phyloP scores from a whole-genome alignment of 148 eudicot genomes.

The Mesembryanthemum crystallinum region DNA sequence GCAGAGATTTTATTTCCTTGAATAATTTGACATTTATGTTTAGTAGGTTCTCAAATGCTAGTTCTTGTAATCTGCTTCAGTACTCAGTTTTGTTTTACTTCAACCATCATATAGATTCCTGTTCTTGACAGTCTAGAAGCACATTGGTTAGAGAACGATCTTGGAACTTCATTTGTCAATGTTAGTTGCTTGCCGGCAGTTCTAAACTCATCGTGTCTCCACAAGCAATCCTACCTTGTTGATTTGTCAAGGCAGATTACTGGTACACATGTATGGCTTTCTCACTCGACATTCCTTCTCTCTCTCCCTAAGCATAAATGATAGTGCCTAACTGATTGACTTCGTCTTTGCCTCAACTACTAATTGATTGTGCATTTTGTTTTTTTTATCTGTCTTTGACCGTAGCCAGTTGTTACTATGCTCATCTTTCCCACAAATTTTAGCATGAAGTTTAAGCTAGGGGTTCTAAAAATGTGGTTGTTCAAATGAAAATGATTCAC shows the following conservation, averaged over 20 bases:
- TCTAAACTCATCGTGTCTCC: conserved; percentile 83
- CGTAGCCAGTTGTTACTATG: not conserved
- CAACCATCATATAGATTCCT: conserved; percentile 16
- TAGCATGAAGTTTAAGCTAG: not conserved
- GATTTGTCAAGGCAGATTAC: conserved; percentile 49
- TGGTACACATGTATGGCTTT: conserved; percentile 54
- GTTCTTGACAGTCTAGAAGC: conserved; percentile 65
- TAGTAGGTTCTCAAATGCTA: not conserved
- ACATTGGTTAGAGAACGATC: conserved; percentile 70
- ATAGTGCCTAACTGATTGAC: too few relatives aligned
- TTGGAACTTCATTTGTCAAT: conserved; percentile 63
- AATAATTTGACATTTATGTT: conserved; percentile 6
- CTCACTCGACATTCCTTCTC: not conserved
- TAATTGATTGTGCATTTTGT: not conserved
- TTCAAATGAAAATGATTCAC: too few relatives aligned
- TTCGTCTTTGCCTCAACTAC: not conserved
- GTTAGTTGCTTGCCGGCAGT: conserved; percentile 90
- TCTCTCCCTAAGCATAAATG: conserved; percentile 3
- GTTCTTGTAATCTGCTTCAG: not conserved
- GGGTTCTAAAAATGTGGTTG: too few relatives aligned
- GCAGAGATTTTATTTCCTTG: conserved; percentile 3
- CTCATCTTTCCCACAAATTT: not conserved
- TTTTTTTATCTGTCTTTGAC: not conserved
- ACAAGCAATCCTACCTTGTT: conserved; percentile 51
- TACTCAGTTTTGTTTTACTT: not conserved